Percentiles rank a stretch among this genome's conserved stretches.
Evolutionary conservation across 2,329 filamentous ascomycete species (phyloP).

Genomic region (Trichoderma afroharzianum): DNA sequence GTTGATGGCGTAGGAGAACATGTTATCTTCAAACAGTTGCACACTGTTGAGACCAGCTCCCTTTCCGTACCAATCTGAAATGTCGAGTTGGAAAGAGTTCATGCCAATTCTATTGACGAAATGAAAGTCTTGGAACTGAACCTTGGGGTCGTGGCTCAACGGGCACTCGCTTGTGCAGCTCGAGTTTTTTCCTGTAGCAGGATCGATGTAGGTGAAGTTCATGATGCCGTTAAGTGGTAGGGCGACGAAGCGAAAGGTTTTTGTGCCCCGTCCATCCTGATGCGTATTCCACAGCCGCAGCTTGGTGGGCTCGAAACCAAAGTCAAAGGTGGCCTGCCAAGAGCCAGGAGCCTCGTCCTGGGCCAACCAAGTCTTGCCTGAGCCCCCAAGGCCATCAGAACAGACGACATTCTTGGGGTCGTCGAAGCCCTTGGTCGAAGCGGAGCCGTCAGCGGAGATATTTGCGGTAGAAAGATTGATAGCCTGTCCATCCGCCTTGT

Average conservation of each 20-base stretch:
- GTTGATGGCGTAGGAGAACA: slow-evolving; percentile 79
- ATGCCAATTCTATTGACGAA: slow-evolving; percentile 89
- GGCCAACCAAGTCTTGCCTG: slow-evolving; percentile 77
- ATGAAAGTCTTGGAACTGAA: slow-evolving; percentile 79
- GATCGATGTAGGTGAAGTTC: slow-evolving; percentile 89
- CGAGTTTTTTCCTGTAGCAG: slow-evolving; percentile 59
- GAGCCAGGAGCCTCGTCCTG: slow-evolving; percentile 70
- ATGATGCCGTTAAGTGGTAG: slow-evolving; percentile 88
- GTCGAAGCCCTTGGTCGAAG: slow-evolving; percentile 60
- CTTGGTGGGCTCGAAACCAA: slow-evolving; percentile 82
- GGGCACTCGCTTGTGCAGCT: slow-evolving; percentile 82
- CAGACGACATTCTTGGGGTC: slow-evolving; percentile 82
- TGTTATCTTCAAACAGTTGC: slow-evolving; percentile 80
- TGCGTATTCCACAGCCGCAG: slow-evolving; percentile 86
- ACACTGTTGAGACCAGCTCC: slow-evolving; percentile 85
- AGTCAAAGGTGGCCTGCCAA: slow-evolving; percentile 80
- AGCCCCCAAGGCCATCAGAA: slow-evolving; percentile 59
- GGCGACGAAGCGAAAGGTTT: slow-evolving; percentile 82
- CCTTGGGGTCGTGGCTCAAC: slow-evolving; percentile 65
- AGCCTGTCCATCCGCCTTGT: slow-evolving; percentile 66
- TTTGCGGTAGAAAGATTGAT: slow-evolving; percentile 81
- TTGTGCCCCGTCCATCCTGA: slow-evolving; percentile 77
- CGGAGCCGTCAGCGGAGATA: slow-evolving; percentile 64
- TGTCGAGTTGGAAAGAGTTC: slow-evolving; percentile 79
- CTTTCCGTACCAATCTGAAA: slow-evolving; percentile 80